phyloP scores from a whole-genome alignment of 2,329 filamentous ascomycete species.

The Aspergillus carbonarius region DNA sequence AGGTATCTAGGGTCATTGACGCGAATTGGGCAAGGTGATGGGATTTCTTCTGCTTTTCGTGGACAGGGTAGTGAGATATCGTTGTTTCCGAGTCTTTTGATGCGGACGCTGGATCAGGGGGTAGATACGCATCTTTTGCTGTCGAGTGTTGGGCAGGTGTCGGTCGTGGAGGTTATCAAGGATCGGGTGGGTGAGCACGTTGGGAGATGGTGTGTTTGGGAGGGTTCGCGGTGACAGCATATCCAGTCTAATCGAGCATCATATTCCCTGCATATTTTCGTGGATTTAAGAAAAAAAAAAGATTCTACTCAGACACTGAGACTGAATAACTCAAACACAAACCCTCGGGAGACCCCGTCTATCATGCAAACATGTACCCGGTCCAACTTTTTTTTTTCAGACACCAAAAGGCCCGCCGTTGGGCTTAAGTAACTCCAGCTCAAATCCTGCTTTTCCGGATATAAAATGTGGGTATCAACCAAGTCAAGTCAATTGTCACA shows the following conservation, averaged over 20 bases:
- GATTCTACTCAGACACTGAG: neutral
- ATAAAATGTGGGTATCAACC: slow-evolving; percentile 28
- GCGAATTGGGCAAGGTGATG: slow-evolving; percentile 14
- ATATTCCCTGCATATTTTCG: neutral
- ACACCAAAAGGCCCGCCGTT: slow-evolving; percentile 3
- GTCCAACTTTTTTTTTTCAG: neutral
- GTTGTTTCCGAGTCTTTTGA: slow-evolving; percentile 32
- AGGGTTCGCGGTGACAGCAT: neutral
- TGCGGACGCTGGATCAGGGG: slow-evolving; percentile 39
- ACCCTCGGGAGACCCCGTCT: neutral
- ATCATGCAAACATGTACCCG: neutral
- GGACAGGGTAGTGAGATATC: slow-evolving; percentile 7
- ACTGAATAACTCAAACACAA: neutral
- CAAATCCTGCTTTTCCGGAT: slow-evolving; percentile 15
- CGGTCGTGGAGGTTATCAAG: slow-evolving; percentile 41
- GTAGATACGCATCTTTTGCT: slow-evolving; percentile 42
- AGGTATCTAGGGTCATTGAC: too few species aligned
- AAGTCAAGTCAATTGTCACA: slow-evolving; percentile 7
- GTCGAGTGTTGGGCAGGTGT: slow-evolving; percentile 25
- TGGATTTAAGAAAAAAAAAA: neutral
- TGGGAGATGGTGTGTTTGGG: slow-evolving; percentile 40
- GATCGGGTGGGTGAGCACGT: slow-evolving; percentile 36
- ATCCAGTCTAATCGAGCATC: neutral
- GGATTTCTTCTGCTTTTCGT: slow-evolving; percentile 30
- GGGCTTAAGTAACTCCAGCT: slow-evolving; percentile 28